phyloP scores from a whole-genome alignment of 441 rosid species.

The Euphorbia schlechtendalii region DNA sequence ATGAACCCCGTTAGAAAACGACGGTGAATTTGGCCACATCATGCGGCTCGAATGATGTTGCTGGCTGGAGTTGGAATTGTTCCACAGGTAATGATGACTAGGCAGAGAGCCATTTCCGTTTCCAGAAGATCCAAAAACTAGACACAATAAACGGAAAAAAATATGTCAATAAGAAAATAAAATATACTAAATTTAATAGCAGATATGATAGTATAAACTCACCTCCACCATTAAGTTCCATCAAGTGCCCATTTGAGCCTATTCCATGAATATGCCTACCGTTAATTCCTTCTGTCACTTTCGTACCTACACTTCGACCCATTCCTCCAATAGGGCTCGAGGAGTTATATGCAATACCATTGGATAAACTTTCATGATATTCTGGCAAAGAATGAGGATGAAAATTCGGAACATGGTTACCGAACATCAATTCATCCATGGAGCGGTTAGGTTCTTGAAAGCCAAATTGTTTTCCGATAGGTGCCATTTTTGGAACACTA shows the following conservation, averaged over 20 bases:
- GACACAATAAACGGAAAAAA: conserved; percentile 10
- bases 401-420: conserved; percentile 29
- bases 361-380: conserved; percentile 38
- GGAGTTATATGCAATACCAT: conserved; percentile 34
- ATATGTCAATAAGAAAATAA: conserved; percentile 13
- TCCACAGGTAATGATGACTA: conserved; percentile 47
- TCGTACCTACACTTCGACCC: conserved; percentile 42
- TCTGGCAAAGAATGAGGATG: conserved; percentile 60
- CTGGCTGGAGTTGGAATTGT: conserved; percentile 35
- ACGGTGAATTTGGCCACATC: conserved; percentile 60
- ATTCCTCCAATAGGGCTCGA: conserved; percentile 40
- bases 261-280: conserved; percentile 46
- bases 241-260: conserved; percentile 47
- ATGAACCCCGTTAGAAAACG: conserved; percentile 39
- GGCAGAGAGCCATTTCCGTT: conserved; percentile 39
- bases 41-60: conserved; percentile 31
- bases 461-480: conserved; percentile 38
- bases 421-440: conserved; percentile 32
- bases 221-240: conserved; percentile 72
- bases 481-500: conserved; percentile 39
- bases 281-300: conserved; percentile 55
- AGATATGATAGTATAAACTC: conserved; percentile 32
- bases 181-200: background rate
- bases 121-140: conserved; percentile 52
- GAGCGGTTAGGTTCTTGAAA: conserved; percentile 30